These are phyloP conservation scores for Malassezia cuniculi DNA, from an alignment of 1,284 basidiomycete genomes.

Conservation along the genomic window DNA sequence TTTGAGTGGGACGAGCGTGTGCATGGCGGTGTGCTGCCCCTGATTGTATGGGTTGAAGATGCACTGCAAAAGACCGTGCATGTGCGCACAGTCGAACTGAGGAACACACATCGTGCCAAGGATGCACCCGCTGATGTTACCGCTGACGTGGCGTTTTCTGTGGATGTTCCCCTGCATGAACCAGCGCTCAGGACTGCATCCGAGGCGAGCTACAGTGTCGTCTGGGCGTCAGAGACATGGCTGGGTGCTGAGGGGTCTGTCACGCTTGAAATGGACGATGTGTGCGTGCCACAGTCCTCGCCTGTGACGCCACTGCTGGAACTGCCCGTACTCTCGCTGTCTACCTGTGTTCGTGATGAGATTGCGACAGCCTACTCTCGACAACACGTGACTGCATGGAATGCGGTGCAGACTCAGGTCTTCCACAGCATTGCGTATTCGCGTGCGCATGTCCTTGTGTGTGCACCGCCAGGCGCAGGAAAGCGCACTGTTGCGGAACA, in stretches of 20 bases:
- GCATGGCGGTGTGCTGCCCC: conserved; percentile 69
- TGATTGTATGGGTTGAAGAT: conserved; percentile 94
- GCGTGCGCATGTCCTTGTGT: conserved; percentile 60
- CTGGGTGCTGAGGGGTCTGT: conserved; percentile 73
- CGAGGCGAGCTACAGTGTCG: conserved; percentile 46
- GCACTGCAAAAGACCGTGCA: conserved; percentile 64
- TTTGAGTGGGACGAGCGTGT: conserved; percentile 76
- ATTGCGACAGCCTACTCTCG: conserved; percentile 28
- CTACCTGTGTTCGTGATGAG: conserved; percentile 45
- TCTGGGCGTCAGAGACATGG: conserved; percentile 84
- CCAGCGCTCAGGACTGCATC: conserved; percentile 47
- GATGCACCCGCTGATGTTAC: conserved; percentile 51
- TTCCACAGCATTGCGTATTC: conserved; percentile 73
- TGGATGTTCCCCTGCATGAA: conserved; percentile 24
- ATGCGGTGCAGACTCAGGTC: conserved; percentile 76
- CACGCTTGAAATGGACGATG: conserved; percentile 54
- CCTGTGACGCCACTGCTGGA: conserved; percentile 61
- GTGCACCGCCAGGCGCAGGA: conserved; percentile 67
- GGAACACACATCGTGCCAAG: conserved; percentile 41
- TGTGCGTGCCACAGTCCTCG: conserved; percentile 64
- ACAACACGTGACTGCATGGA: conserved; percentile 53
- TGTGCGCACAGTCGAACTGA: conserved; percentile 53
- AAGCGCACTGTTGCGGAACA: conserved; percentile 65
- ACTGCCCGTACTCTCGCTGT: conserved; percentile 64
- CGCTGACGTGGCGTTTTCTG: conserved; percentile 50